These are phyloP conservation scores for Ganoderma leucocontextum DNA, from an alignment of 1,284 basidiomycete species.

Conservation along the genomic window DNA sequence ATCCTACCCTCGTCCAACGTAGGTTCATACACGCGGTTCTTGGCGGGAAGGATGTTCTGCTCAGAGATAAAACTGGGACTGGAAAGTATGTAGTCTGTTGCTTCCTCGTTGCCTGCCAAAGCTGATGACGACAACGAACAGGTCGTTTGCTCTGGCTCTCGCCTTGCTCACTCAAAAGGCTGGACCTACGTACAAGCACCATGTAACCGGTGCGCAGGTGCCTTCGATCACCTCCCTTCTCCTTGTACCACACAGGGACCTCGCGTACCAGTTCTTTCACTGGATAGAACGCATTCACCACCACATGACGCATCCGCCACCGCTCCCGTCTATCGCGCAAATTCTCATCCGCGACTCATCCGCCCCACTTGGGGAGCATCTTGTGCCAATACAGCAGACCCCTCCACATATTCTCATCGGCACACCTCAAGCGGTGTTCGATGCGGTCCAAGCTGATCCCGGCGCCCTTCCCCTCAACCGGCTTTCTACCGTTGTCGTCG, in stretches of 20 bases:
- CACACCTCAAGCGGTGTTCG: slow-evolving; percentile 73
- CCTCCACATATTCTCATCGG: slow-evolving; percentile 75
- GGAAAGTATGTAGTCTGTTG: slow-evolving; percentile 67
- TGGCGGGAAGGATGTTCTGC: slow-evolving; percentile 62
- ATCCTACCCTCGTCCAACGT: slow-evolving; percentile 66
- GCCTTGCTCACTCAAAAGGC: slow-evolving; percentile 68
- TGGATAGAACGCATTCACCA: slow-evolving; percentile 69
- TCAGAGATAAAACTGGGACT: slow-evolving; percentile 75
- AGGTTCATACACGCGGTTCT: slow-evolving; percentile 70
- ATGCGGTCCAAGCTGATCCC: slow-evolving; percentile 56
- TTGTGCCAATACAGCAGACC: slow-evolving; percentile 48
- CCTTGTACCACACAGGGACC: slow-evolving; percentile 78
- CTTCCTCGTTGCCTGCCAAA: slow-evolving; percentile 1
- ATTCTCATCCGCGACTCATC: slow-evolving; percentile 63
- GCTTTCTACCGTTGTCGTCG: slow-evolving; percentile 69
- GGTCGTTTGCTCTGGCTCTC: slow-evolving; percentile 75
- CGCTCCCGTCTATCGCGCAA: slow-evolving; percentile 56
- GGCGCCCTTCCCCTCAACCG: slow-evolving; percentile 52
- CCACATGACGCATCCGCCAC: slow-evolving; percentile 36
- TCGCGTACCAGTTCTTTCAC: slow-evolving; percentile 71
- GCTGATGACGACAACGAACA: slow-evolving; percentile 37
- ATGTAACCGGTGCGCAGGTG: not conserved
- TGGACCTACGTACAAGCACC: slow-evolving; percentile 42
- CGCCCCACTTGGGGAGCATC: slow-evolving; percentile 41
- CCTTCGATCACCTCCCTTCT: slow-evolving; percentile 52